Conservation (phyloP, 306 rosid genomes). For the Rosa multiflora region DNA sequence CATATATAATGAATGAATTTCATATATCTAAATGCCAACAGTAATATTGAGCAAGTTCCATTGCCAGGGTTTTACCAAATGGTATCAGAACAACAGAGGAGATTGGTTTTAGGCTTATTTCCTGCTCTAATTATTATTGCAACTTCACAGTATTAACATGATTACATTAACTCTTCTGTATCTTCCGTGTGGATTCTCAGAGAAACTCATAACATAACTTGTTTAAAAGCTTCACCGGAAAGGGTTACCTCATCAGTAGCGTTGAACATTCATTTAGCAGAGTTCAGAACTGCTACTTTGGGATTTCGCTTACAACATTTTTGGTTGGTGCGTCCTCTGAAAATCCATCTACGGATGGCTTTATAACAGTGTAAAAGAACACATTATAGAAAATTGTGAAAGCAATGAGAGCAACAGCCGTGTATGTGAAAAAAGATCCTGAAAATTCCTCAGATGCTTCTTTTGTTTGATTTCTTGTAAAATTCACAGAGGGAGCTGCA, state of each 20-base stretch:
- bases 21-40: neutral
- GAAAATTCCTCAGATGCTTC: constrained; percentile 47
- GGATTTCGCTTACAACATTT: constrained; percentile 13
- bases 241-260: neutral
- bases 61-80: neutral
- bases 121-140: neutral
- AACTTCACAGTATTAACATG: neutral
- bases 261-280: neutral
- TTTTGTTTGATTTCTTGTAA: constrained; percentile 24
- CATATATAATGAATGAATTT: neutral
- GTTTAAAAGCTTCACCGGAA: neutral
- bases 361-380: constrained; percentile 58
- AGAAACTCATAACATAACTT: neutral
- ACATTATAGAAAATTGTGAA: constrained; percentile 71
- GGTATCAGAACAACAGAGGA: neutral
- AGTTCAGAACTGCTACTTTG: constrained; percentile 18
- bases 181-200: neutral
- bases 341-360: constrained; percentile 66
- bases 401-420: constrained; percentile 52
- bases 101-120: neutral
- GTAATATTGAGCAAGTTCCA: neutral
- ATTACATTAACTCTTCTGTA: neutral
- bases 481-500: constrained; percentile 56
- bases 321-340: constrained; percentile 14
- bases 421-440: constrained; percentile 41